A percentile compares a stretch with the other conserved stretches of the same genome.
Evolutionary conservation across 2,329 filamentous ascomycete species (phyloP).

Genomic region (Talaromyces albobiverticillius): DNA sequence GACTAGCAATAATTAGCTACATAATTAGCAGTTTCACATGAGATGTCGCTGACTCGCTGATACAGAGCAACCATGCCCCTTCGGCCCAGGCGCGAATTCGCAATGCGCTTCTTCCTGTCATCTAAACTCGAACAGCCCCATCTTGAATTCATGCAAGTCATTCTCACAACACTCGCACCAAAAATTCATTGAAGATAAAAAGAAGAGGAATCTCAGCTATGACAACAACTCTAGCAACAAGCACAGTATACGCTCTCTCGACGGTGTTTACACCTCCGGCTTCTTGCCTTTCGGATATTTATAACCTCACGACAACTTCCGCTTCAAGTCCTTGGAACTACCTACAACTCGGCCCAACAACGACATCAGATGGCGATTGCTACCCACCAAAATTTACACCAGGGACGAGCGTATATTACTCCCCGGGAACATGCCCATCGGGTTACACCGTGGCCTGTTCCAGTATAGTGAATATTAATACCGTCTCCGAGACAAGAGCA

Average conservation of each 20-base stretch:
- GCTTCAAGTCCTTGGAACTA: neutral
- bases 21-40: no score
- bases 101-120: no score
- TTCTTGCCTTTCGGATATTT: conserved; percentile 10
- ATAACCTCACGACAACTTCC: neutral
- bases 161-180: no score
- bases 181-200: no score
- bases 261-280: conserved; percentile 9
- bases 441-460: conserved; percentile 1
- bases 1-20: no score
- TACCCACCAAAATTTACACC: conserved; percentile 5
- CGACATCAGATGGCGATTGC: conserved; percentile 6
- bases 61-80: no score
- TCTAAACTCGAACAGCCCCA: no score
- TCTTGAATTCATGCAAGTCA: no score
- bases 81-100: no score
- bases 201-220: no score
- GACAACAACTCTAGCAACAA: neutral
- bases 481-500: conserved; percentile 8
- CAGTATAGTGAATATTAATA: conserved; percentile 2
- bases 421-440: conserved; percentile 9
- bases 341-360: conserved; percentile 4
- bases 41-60: no score
- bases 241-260: neutral
- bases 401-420: neutral